Conservation (phyloP, 140 eudicot species). For the Ambrosia hybrid region DNA sequence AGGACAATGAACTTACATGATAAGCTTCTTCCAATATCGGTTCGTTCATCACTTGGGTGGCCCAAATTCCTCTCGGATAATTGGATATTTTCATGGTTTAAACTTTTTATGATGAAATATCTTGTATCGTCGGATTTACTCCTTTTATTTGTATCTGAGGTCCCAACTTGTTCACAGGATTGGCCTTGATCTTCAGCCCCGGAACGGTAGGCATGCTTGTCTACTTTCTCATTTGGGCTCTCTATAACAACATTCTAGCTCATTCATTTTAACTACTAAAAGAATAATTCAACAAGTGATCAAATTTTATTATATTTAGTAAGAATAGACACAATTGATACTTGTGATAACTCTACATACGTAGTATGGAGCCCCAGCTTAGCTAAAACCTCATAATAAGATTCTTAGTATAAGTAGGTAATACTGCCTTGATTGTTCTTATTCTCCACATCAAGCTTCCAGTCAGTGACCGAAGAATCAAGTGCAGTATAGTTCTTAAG, state of each 20-base stretch:
- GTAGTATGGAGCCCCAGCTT: not conserved
- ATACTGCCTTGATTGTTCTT: slow-evolving; percentile 53
- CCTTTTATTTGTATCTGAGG: slow-evolving; percentile 45
- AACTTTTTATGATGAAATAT: slow-evolving; percentile 88
- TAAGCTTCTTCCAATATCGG: slow-evolving; percentile 92
- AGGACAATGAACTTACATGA: slow-evolving; percentile 53
- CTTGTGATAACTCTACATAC: not conserved
- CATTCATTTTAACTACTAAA: slow-evolving; percentile 35
- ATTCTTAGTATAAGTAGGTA: slow-evolving; percentile 15
- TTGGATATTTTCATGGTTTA: slow-evolving; percentile 78
- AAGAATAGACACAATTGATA: not conserved
- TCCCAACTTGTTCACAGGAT: slow-evolving; percentile 48
- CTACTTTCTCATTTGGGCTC: slow-evolving; percentile 49
- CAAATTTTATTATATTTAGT: slow-evolving; percentile 22
- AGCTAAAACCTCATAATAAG: slow-evolving; percentile 11
- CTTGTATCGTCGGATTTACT: slow-evolving; percentile 48
- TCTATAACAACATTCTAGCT: slow-evolving; percentile 48
- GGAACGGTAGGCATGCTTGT: slow-evolving; percentile 46
- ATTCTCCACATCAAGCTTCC: slow-evolving; percentile 51
- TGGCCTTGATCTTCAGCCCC: slow-evolving; percentile 52
- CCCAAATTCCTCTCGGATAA: slow-evolving; percentile 90
- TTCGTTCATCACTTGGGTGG: slow-evolving; percentile 97
- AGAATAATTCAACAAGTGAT: slow-evolving; percentile 23
- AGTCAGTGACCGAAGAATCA: slow-evolving; percentile 65
- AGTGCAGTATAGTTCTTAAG: slow-evolving; percentile 36